Evolutionary conservation across 23 red algal genomes (phyloP).

Genomic region (Pyropia haitanensis): DNA sequence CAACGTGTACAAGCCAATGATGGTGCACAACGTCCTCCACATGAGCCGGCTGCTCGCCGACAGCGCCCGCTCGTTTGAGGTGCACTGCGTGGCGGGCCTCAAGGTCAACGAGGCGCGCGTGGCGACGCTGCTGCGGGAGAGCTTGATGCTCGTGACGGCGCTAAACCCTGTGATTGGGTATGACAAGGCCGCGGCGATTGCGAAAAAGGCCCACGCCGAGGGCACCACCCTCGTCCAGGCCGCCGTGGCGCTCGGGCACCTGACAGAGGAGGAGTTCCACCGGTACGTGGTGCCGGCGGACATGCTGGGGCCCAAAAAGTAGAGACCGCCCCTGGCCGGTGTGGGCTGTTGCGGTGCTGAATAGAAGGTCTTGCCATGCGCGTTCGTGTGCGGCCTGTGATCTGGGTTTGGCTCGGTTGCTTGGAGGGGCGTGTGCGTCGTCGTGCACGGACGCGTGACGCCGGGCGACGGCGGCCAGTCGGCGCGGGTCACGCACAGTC

Average conservation of each 20-base stretch:
- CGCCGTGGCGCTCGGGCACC: slow-evolving; percentile 36
- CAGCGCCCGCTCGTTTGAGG: slow-evolving; percentile 48
- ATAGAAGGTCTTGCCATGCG: no score
- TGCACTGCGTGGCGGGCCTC: slow-evolving; percentile 70
- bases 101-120: slow-evolving; percentile 62
- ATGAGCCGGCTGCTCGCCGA: slow-evolving; percentile 72
- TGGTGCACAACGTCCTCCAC: slow-evolving; percentile 80
- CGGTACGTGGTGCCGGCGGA: slow-evolving; percentile 70
- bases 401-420: no score
- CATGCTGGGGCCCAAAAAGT: slow-evolving; percentile 68
- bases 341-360: no score
- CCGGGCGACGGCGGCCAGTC: no score
- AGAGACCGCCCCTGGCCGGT: no score
- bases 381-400: no score
- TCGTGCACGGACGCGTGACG: no score
- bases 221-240: slow-evolving; percentile 53
- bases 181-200: slow-evolving; percentile 95
- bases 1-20: slow-evolving; percentile 96
- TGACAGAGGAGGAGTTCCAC: slow-evolving; percentile 77
- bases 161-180: slow-evolving; percentile 97
- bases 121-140: slow-evolving; percentile 52
- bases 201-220: slow-evolving; percentile 89
- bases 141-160: slow-evolving; percentile 91
- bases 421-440: no score
- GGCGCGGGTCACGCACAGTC: no score